These are phyloP conservation scores for Phoma sp. DNA, from an alignment of 2,329 filamentous ascomycete genomes.

Conservation along the genomic window DNA sequence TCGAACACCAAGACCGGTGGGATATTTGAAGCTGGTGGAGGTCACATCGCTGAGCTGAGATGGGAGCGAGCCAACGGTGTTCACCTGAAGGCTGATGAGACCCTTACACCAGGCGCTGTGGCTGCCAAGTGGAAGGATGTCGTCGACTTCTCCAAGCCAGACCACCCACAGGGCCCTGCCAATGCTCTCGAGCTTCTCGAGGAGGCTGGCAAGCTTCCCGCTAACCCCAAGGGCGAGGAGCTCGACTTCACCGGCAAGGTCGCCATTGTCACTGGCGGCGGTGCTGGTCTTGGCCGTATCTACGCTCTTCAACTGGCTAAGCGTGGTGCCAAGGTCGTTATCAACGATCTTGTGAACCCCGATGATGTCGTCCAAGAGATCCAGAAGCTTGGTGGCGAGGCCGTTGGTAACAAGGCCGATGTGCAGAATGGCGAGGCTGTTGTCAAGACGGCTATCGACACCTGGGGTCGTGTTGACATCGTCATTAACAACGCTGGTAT, in stretches of 20 bases:
- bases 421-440: slow-evolving; percentile 91
- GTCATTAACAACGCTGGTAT: slow-evolving; percentile 98
- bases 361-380: slow-evolving; percentile 93
- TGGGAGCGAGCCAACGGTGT: slow-evolving; percentile 94
- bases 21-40: slow-evolving; percentile 94
- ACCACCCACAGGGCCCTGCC: slow-evolving; percentile 82
- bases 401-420: slow-evolving; percentile 89
- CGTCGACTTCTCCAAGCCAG: slow-evolving; percentile 81
- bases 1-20: slow-evolving; percentile 86
- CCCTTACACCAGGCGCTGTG: slow-evolving; percentile 85
- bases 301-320: slow-evolving; percentile 90
- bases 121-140: slow-evolving; percentile 90
- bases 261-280: slow-evolving; percentile 46
- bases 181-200: slow-evolving; percentile 80
- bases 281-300: slow-evolving; percentile 76
- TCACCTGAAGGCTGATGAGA: slow-evolving; percentile 85
- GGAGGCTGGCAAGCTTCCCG: slow-evolving; percentile 36
- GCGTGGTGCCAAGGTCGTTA: slow-evolving; percentile 82
- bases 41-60: slow-evolving; percentile 88
- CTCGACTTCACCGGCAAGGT: slow-evolving; percentile 49
- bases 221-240: slow-evolving; percentile 42
- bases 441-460: slow-evolving; percentile 91
- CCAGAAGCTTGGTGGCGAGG: slow-evolving; percentile 84
- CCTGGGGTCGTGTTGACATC: slow-evolving; percentile 92
- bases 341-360: slow-evolving; percentile 95